phyloP scores from a whole-genome alignment of 129 eudicot species.

The Flaveria robusta region DNA sequence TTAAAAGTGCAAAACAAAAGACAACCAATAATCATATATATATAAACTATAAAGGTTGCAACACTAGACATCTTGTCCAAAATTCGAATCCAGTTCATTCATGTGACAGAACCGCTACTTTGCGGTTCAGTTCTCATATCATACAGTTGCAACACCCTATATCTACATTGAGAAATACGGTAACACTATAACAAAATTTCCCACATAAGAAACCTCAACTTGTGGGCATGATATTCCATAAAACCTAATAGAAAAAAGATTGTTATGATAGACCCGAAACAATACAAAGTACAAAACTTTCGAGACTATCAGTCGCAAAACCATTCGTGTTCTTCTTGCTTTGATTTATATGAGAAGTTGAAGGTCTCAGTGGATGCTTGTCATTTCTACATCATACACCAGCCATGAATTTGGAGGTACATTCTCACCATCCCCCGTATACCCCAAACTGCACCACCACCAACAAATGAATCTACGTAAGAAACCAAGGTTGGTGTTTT shows the following conservation, averaged over 20 bases:
- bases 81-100: too few species aligned
- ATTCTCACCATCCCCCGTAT: slow-evolving; percentile 56
- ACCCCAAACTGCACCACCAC: slow-evolving; percentile 51
- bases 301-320: slow-evolving; percentile 11
- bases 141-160: too few species aligned
- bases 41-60: too few species aligned
- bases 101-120: too few species aligned
- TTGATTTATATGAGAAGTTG: slow-evolving; percentile 5
- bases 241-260: neutral
- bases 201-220: neutral
- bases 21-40: too few species aligned
- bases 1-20: too few species aligned
- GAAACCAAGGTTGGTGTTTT: neutral
- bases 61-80: too few species aligned
- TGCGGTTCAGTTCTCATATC: too few species aligned
- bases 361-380: slow-evolving; percentile 43
- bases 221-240: slow-evolving; percentile 11
- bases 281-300: slow-evolving; percentile 26
- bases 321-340: neutral
- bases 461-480: slow-evolving; percentile 12
- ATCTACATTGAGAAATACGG: neutral
- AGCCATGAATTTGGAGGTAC: slow-evolving; percentile 86
- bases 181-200: slow-evolving; percentile 12
- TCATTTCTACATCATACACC: slow-evolving; percentile 76
- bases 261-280: slow-evolving; percentile 21